phyloP scores from a whole-genome alignment of 352 stramenopile species.

The Phytophthora palmivora region DNA sequence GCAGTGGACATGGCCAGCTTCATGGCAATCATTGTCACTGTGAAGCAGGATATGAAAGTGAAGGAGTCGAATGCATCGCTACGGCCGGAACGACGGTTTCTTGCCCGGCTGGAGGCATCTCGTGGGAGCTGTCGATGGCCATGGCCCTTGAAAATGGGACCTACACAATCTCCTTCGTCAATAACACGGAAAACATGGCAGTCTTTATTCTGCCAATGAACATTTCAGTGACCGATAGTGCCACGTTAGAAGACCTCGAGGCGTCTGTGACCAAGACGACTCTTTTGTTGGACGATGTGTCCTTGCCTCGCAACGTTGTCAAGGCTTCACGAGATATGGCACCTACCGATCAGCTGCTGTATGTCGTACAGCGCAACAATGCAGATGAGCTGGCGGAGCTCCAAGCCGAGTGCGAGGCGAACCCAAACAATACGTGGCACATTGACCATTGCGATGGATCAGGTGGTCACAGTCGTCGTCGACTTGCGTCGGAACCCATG shows the following conservation, averaged over 20 bases:
- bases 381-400: too few relatives aligned
- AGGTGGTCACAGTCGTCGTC: constrained; percentile 35
- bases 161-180: constrained; percentile 42
- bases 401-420: constrained; percentile 44
- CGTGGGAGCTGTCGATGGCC: too few relatives aligned
- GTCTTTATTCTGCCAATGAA: constrained; percentile 48
- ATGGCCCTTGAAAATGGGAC: too few relatives aligned
- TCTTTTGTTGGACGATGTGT: constrained; percentile 41
- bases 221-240: constrained; percentile 19
- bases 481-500: constrained; percentile 39
- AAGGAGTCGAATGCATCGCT: too few relatives aligned
- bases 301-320: too few relatives aligned
- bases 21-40: too few relatives aligned
- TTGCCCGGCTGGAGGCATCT: too few relatives aligned
- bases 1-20: too few relatives aligned
- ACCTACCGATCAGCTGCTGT: too few relatives aligned
- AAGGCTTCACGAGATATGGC: constrained; percentile 42
- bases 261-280: constrained; percentile 29
- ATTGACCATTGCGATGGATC: constrained; percentile 55
- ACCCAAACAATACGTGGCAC: constrained; percentile 51
- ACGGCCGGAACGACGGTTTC: too few relatives aligned
- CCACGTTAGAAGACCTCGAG: constrained; percentile 33
- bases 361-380: too few relatives aligned
- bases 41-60: too few relatives aligned
- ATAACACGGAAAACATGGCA: constrained; percentile 59